Conservation (phyloP, 164 flowering plant species). For the Aristolochia fimbriata region DNA sequence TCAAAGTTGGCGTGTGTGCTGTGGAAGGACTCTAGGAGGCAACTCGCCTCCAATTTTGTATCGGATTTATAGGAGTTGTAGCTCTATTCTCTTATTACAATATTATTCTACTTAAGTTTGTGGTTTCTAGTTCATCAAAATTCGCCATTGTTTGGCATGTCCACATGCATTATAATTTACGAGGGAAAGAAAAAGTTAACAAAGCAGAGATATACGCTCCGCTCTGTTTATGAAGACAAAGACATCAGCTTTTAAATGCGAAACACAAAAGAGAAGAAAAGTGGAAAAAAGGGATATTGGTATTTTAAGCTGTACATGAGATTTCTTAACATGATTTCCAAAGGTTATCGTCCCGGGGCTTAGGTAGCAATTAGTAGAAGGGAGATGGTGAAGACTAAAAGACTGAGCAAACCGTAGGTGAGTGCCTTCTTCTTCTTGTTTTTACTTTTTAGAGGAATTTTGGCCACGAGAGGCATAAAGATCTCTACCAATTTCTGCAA, state of each 20-base stretch:
- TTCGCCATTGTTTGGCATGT: neutral
- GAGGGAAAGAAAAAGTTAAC: neutral
- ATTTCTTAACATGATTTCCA: too few relatives aligned
- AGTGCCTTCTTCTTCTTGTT: neutral
- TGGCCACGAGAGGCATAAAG: neutral
- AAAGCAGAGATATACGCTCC: neutral
- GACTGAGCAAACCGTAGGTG: neutral
- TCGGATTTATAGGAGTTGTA: neutral
- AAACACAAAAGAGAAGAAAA: neutral
- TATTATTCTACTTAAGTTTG: neutral
- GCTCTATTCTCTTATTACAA: neutral
- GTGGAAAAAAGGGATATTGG: neutral
- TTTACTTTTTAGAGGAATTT: neutral
- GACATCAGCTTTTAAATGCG: neutral
- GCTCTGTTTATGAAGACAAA: neutral
- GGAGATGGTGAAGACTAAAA: neutral
- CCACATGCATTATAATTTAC: neutral
- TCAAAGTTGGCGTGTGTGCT: neutral
- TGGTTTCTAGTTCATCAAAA: neutral
- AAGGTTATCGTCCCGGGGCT: neutral
- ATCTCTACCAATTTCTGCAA: conserved; percentile 1
- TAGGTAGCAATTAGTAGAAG: neutral
- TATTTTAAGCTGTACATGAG: neutral
- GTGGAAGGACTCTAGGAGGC: neutral
- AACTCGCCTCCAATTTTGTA: neutral